Base-by-base conservation (phyloP, 768 basidiomycete species). In the Leccinum fibrillosum region DNA sequence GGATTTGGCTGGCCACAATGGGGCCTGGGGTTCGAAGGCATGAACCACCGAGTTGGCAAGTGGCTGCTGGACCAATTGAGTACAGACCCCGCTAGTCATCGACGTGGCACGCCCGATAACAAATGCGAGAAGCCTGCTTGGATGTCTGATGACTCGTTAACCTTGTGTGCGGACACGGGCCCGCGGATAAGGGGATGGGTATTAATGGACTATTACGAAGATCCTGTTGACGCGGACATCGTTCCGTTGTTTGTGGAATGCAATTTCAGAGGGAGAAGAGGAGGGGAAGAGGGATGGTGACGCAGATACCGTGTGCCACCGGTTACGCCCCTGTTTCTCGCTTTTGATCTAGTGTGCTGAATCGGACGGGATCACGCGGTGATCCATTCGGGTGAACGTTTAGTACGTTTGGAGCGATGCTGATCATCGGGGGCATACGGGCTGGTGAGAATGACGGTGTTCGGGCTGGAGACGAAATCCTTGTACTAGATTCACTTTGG, bases 21-120 rank as follows among this genome's bases (percentile, higher is more conserved):
- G 73, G 86, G 88, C 2, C 66, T 94, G 7, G 94, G 94, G 5
- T 77, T 94, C n/a, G 86, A 91, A 68, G 94, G 94, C 2, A 86
- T 94, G 42, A 98, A 98, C 66, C 78, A 77, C 23, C 79, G 86
- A n/a, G 74, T 92, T 3, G 86, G 81, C 3, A 75, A 74, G 54
- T 96, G 92, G 89, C 68, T 94, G 19, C 67, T 93, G 47, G 79
- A 82, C 39, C 72, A 75, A 58, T 71, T 93, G 26, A 58, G 58
- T 34, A 45, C 52, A 2, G 53, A 52, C 3, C 17, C 56, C 8
- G 44, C 34, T 32, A 21, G 9, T 4, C 2, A 25, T 7, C 53
- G 13, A 52, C 28, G 25, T 35, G 12, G 28, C 44, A 13, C 53
- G 28, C 3, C 13, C 39, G 49, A 55, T 57, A 3, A 19, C 26